Conservation (phyloP, 164 flowering plant genomes). For the Tetrastigma voinierianum region DNA sequence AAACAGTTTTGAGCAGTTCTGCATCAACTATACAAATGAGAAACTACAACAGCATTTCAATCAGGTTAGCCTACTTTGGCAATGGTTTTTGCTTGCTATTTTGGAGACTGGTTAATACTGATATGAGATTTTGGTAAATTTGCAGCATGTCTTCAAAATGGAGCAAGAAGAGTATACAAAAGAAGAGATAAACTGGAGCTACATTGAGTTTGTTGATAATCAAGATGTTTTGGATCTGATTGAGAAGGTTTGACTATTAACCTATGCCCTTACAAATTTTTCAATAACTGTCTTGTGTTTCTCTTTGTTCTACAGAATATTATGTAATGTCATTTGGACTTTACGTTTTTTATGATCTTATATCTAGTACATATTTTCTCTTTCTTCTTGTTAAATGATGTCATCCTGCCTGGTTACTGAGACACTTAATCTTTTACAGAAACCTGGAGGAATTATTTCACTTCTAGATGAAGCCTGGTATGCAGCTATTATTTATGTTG, state of each 20-base stretch:
- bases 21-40: slow-evolving; percentile 18
- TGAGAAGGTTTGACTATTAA: slow-evolving; percentile 25
- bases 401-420: no score
- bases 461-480: slow-evolving; percentile 99
- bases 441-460: slow-evolving; percentile 97
- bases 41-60: slow-evolving; percentile 19
- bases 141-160: slow-evolving; percentile 39
- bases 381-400: no score
- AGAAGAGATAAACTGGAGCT: slow-evolving; percentile 43
- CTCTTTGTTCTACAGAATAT: no score
- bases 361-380: not conserved
- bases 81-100: not conserved
- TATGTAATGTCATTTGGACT: no score
- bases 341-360: not conserved
- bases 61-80: slow-evolving; percentile 2
- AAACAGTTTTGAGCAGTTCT: slow-evolving; percentile 41
- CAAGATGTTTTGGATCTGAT: slow-evolving; percentile 41
- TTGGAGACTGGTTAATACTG: not conserved
- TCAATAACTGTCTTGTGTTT: no score
- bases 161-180: slow-evolving; percentile 43
- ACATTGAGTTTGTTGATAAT: slow-evolving; percentile 43
- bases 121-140: slow-evolving; percentile 11
- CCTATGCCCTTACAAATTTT: no score
- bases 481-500: slow-evolving; percentile 12
- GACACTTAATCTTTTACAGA: slow-evolving; percentile 47